phyloP scores from a whole-genome alignment of 2,329 filamentous ascomycete genomes.

The Exophiala sp. region DNA sequence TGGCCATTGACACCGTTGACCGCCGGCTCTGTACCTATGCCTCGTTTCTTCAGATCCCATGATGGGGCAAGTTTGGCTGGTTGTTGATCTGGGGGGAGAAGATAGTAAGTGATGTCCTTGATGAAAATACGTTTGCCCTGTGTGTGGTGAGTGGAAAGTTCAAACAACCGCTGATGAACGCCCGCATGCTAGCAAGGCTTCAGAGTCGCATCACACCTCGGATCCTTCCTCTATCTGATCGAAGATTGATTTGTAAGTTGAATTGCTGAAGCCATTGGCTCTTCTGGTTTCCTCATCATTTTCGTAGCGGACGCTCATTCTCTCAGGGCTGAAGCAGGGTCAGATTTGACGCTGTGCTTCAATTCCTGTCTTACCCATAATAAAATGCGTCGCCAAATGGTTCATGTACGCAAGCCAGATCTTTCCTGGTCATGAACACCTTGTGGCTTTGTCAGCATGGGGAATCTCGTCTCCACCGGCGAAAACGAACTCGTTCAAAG shows the following conservation, averaged over 20 bases:
- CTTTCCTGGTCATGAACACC: slow-evolving; percentile 94
- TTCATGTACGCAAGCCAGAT: slow-evolving; percentile 85
- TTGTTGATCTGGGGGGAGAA: slow-evolving; percentile 70
- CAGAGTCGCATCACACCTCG: slow-evolving; percentile 58
- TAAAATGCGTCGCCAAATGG: slow-evolving; percentile 97
- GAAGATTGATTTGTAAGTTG: slow-evolving; percentile 61
- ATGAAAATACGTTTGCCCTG: slow-evolving; percentile 92
- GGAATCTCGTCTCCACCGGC: background rate
- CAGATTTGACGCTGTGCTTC: slow-evolving; percentile 7
- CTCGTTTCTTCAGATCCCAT: slow-evolving; percentile 58
- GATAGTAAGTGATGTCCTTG: slow-evolving; percentile 95
- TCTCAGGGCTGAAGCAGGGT: slow-evolving; percentile 67
- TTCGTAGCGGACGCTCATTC: slow-evolving; percentile 74
- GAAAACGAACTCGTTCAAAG: slow-evolving; percentile 72
- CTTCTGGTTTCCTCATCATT: slow-evolving; percentile 55
- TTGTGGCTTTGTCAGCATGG: slow-evolving; percentile 36
- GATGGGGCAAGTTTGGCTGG: slow-evolving; percentile 72
- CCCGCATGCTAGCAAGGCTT: slow-evolving; percentile 30
- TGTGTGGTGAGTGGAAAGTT: slow-evolving; percentile 38
- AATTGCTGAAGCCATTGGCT: slow-evolving; percentile 43
- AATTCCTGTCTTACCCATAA: slow-evolving; percentile 42
- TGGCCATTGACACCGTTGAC: slow-evolving; percentile 35
- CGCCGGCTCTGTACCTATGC: slow-evolving; percentile 52
- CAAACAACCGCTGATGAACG: slow-evolving; percentile 5
- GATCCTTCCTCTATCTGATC: slow-evolving; percentile 70